Evolutionary conservation across 495 filamentous ascomycete genomes (phyloP).

Genomic region (Aspergillus incahuasiensis): DNA sequence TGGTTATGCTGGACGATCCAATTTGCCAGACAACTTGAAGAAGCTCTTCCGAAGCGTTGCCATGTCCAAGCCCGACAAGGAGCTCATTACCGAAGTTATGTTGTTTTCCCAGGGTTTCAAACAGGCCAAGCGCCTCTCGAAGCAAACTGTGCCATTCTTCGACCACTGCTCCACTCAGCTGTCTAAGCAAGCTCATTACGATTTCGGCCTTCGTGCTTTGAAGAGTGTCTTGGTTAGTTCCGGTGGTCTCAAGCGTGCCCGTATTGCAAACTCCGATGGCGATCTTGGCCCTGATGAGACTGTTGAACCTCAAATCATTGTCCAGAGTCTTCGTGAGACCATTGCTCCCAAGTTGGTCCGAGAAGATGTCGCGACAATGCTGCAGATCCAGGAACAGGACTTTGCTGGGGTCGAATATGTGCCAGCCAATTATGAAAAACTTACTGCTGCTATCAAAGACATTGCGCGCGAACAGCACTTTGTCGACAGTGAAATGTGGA

Average conservation of each 20-base stretch:
- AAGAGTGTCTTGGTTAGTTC: constrained; percentile 99
- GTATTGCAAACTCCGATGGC: constrained; percentile 55
- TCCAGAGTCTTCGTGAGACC: constrained; percentile 96
- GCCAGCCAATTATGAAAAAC: constrained; percentile 73
- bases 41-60: constrained; percentile 98
- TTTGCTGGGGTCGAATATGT: constrained; percentile 94
- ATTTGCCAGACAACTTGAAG: constrained; percentile 97
- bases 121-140: constrained; percentile 86
- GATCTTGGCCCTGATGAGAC: constrained; percentile 63
- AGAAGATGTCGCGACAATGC: constrained; percentile 83
- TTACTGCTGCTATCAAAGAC: constrained; percentile 75
- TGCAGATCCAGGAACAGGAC: constrained; percentile 72
- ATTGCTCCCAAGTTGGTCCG: constrained; percentile 96
- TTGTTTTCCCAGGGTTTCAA: constrained; percentile 98
- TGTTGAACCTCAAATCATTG: constrained; percentile 95
- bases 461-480: constrained; percentile 78
- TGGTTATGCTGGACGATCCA: constrained; percentile 95
- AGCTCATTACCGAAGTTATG: constrained; percentile 99
- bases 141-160: constrained; percentile 96
- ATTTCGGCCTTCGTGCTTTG: constrained; percentile 93
- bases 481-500: constrained; percentile 89
- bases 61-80: constrained; percentile 99
- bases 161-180: constrained; percentile 75
- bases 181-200: constrained; percentile 97
- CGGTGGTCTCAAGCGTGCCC: constrained; percentile 85